These are phyloP conservation scores for Scytalidium sp. DNA, from an alignment of 2,329 filamentous ascomycete species.

Conservation along the genomic window DNA sequence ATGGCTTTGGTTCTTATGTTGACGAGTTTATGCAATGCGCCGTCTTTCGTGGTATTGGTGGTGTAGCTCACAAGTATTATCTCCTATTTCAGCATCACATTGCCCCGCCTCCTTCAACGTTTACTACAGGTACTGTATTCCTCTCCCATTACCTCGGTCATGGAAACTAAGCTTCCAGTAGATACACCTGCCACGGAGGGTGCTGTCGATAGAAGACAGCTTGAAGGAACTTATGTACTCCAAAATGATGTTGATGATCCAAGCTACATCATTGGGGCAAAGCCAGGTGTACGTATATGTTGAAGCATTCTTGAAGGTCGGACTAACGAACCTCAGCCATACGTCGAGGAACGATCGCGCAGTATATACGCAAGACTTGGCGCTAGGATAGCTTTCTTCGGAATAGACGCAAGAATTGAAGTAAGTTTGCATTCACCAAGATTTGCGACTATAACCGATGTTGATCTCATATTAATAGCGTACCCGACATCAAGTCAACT, in stretches of 20 bases:
- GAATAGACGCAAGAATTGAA: constrained; percentile 90
- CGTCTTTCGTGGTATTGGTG: constrained; percentile 89
- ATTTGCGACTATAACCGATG: background rate
- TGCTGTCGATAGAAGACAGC: constrained; percentile 64
- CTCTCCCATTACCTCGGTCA: constrained; percentile 7
- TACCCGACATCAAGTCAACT: constrained; percentile 91
- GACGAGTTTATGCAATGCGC: constrained; percentile 90
- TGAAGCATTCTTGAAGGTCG: background rate
- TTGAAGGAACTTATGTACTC: constrained; percentile 71
- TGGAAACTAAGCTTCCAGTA: constrained; percentile 13
- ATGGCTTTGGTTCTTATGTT: constrained; percentile 91
- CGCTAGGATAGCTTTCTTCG: constrained; percentile 78
- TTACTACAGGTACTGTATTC: constrained; percentile 65
- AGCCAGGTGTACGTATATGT: constrained; percentile 43
- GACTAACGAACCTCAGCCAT: constrained; percentile 51
- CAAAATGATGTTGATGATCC: constrained; percentile 57
- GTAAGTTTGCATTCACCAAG: constrained; percentile 32
- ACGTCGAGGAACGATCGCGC: constrained; percentile 83
- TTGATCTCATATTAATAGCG: constrained; percentile 40
- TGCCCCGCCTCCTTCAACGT: constrained; percentile 80
- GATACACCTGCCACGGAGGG: constrained; percentile 54
- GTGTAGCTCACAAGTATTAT: constrained; percentile 95
- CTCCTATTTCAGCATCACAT: constrained; percentile 96
- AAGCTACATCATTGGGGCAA: constrained; percentile 62
- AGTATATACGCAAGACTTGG: constrained; percentile 86